A percentile compares a stretch with the other conserved stretches of the same genome.
phyloP scores from a whole-genome alignment of 495 filamentous ascomycete genomes.

The Aspergillus diversus region DNA sequence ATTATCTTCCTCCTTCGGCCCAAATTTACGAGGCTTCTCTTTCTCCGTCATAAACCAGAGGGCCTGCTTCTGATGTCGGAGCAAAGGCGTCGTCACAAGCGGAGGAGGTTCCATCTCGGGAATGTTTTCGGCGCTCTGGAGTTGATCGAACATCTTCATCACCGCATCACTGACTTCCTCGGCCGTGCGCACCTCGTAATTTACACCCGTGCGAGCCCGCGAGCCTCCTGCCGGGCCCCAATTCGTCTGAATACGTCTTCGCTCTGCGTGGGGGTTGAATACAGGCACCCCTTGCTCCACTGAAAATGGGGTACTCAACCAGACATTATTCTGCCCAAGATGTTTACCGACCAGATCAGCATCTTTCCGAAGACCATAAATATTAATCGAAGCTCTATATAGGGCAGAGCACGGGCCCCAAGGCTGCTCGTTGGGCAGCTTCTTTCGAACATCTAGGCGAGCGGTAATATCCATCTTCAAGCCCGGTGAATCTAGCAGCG shows the following conservation, averaged over 20 bases:
- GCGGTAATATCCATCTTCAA: constrained; percentile 67
- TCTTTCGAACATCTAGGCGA: constrained; percentile 64
- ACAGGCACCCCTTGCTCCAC: constrained; percentile 67
- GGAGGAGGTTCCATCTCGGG: constrained; percentile 71
- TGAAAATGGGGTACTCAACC: constrained; percentile 63
- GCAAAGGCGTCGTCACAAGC: constrained; percentile 67
- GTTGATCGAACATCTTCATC: constrained; percentile 82
- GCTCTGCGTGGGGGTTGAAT: constrained; percentile 68
- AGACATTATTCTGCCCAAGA: constrained; percentile 65
- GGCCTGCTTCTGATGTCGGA: constrained; percentile 90
- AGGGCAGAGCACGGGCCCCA: constrained; percentile 55
- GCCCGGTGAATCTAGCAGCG: constrained; percentile 66
- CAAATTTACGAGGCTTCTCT: constrained; percentile 65
- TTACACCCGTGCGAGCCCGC: constrained; percentile 36
- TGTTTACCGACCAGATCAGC: constrained; percentile 64
- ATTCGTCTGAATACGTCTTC: constrained; percentile 40
- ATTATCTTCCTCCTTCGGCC: constrained; percentile 57
- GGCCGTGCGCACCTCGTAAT: constrained; percentile 63
- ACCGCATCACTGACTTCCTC: constrained; percentile 88
- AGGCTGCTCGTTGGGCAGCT: constrained; percentile 55
- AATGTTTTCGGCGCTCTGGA: constrained; percentile 72
- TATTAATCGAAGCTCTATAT: constrained; percentile 66
- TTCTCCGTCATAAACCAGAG: constrained; percentile 86
- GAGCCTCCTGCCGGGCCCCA: constrained; percentile 26
- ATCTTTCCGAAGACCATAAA: constrained; percentile 78